Conservation (phyloP, 2,329 filamentous ascomycete species). For the Fusarium aywerte region DNA sequence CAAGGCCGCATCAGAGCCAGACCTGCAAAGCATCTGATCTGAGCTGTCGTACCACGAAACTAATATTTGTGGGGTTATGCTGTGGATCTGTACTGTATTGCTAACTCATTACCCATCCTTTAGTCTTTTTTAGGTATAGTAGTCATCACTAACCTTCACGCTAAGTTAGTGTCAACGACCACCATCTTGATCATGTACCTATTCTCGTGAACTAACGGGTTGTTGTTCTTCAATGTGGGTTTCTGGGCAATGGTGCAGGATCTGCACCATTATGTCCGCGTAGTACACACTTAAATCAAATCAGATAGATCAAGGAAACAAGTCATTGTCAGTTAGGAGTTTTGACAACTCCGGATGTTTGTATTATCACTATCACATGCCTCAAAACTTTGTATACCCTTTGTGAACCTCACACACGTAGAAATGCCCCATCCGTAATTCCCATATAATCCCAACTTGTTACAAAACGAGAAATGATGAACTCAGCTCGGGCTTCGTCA, state of each 20-base stretch:
- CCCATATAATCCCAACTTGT: conserved; percentile 38
- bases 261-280: conserved; percentile 28
- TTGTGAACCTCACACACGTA: conserved; percentile 22
- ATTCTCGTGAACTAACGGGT: conserved; percentile 25
- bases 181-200: conserved; percentile 27
- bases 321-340: conserved; percentile 21
- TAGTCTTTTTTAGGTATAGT: conserved; percentile 29
- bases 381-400: conserved; percentile 27
- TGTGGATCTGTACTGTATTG: conserved; percentile 30
- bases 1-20: conserved; percentile 21
- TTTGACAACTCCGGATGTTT: conserved; percentile 28
- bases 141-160: conserved; percentile 38
- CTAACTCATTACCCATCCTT: conserved; percentile 24
- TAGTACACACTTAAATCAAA: conserved; percentile 9
- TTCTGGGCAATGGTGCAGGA: neutral
- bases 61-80: conserved; percentile 21
- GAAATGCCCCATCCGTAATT: conserved; percentile 25
- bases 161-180: conserved; percentile 35
- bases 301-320: conserved; percentile 4
- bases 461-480: conserved; percentile 37
- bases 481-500: conserved; percentile 32
- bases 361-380: conserved; percentile 21
- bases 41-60: conserved; percentile 32
- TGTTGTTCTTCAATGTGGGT: conserved; percentile 24
- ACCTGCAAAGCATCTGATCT: conserved; percentile 32